Percentiles rank a stretch among this genome's conserved stretches.
These are phyloP conservation scores for Candida rishiriensis DNA, from an alignment of 805 yeast genomes.

Conservation along the genomic window DNA sequence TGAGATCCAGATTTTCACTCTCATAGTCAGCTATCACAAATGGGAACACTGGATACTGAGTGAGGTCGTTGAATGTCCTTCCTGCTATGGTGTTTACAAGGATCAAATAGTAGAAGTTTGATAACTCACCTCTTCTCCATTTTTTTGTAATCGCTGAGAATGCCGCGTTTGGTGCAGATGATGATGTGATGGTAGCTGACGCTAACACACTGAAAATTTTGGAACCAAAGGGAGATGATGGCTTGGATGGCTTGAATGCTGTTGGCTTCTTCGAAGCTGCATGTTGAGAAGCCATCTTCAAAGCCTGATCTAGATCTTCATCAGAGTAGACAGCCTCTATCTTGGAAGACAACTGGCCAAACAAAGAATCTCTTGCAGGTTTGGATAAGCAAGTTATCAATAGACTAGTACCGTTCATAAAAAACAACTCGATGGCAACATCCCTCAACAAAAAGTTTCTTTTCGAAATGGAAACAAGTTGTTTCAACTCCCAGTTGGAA, in stretches of 20 bases:
- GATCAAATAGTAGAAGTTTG: conserved; percentile 80
- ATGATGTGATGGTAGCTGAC: neutral
- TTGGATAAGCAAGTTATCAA: conserved; percentile 59
- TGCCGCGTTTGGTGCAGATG: conserved; percentile 28
- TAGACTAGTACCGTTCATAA: conserved; percentile 66
- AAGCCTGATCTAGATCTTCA: conserved; percentile 48
- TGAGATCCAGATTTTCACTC: conserved; percentile 64
- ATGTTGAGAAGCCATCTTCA: conserved; percentile 42
- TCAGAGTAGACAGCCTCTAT: conserved; percentile 51
- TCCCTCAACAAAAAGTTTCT: conserved; percentile 75
- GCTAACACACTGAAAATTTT: conserved; percentile 43
- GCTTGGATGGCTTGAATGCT: conserved; percentile 4
- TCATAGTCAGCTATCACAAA: conserved; percentile 85
- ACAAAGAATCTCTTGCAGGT: conserved; percentile 52
- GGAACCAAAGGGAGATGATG: conserved; percentile 29
- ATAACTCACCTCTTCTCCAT: conserved; percentile 76
- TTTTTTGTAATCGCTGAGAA: conserved; percentile 50
- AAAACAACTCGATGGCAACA: conserved; percentile 75
- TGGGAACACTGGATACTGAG: conserved; percentile 90
- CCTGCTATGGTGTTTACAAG: conserved; percentile 82
- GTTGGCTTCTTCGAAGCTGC: conserved; percentile 10
- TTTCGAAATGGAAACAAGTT: conserved; percentile 61
- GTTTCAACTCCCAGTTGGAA: conserved; percentile 56
- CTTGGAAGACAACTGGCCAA: conserved; percentile 42
- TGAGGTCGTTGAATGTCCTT: conserved; percentile 79